Conservation (phyloP, 345 rosid genomes). For the Microthlaspi erraticum region DNA sequence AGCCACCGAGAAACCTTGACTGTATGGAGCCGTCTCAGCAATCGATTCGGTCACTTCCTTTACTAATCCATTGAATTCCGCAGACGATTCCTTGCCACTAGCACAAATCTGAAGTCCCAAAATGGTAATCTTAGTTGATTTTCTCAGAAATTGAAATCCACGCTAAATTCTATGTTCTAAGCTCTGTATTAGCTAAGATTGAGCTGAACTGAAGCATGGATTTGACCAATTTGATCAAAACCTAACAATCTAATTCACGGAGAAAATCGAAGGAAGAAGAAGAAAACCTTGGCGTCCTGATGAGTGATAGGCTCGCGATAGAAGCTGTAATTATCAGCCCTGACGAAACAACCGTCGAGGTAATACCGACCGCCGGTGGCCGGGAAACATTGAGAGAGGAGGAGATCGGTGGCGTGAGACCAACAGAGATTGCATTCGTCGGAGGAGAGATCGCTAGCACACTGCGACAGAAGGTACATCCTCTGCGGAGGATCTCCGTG, state of each 20-base stretch:
- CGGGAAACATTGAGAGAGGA: conserved; percentile 50
- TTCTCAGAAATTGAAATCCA: neutral
- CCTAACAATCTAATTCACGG: neutral
- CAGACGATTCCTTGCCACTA: conserved; percentile 12
- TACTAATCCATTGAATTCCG: conserved; percentile 41
- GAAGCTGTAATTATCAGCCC: conserved; percentile 58
- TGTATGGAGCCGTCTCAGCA: conserved; percentile 40
- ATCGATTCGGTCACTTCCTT: conserved; percentile 32
- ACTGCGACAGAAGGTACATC: conserved; percentile 50
- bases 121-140: neutral
- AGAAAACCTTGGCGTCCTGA: conserved; percentile 45
- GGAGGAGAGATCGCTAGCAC: conserved; percentile 53
- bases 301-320: conserved; percentile 39
- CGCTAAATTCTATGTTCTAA: conserved; percentile 3
- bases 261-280: neutral
- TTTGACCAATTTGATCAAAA: neutral
- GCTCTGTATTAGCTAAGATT: neutral
- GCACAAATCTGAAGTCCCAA: conserved; percentile 47
- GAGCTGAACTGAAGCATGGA: too few relatives aligned
- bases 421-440: conserved; percentile 52
- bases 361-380: conserved; percentile 54
- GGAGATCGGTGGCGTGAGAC: conserved; percentile 41
- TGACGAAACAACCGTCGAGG: conserved; percentile 57
- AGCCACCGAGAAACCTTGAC: conserved; percentile 44
- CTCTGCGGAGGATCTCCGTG: conserved; percentile 49